Conservation (phyloP, 495 filamentous ascomycete genomes). For the Penicillium angulare region DNA sequence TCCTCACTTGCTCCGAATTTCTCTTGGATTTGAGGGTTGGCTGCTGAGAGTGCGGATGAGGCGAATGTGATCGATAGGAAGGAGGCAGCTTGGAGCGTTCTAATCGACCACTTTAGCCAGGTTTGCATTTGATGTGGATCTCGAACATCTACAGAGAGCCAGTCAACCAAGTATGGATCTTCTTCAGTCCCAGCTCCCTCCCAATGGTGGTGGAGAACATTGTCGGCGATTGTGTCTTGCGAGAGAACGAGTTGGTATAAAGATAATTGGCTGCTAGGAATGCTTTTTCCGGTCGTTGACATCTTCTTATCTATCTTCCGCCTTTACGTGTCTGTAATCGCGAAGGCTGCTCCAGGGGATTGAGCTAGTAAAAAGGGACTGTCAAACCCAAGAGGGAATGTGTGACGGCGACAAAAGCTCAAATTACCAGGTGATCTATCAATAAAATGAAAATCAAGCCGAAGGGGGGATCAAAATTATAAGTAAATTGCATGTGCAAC, state of each 20-base stretch:
- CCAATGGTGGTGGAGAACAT: slow-evolving; percentile 52
- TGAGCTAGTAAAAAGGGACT: too few species aligned
- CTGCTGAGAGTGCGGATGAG: slow-evolving; percentile 62
- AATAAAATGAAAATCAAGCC: too few species aligned
- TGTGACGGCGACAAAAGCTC: too few species aligned
- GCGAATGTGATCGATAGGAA: slow-evolving; percentile 65
- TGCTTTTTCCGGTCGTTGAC: not conserved
- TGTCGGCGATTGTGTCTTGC: slow-evolving; percentile 38
- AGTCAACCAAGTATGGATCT: slow-evolving; percentile 64
- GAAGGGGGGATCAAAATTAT: too few species aligned
- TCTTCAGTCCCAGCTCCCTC: slow-evolving; percentile 57
- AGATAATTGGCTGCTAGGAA: not conserved
- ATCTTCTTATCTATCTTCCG: too few species aligned
- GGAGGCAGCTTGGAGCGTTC: slow-evolving; percentile 52
- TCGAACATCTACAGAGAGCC: slow-evolving; percentile 56
- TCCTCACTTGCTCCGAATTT: slow-evolving; percentile 46
- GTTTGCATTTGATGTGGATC: slow-evolving; percentile 57
- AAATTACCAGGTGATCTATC: too few species aligned
- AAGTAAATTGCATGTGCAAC: too few species aligned
- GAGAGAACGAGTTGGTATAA: slow-evolving; percentile 3
- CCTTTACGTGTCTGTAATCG: too few species aligned
- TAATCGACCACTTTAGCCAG: slow-evolving; percentile 59
- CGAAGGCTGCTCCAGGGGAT: too few species aligned
- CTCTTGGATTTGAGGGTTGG: slow-evolving; percentile 50
- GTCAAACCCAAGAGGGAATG: too few species aligned